Base-by-base conservation (phyloP, 495 filamentous ascomycete genomes). In the Thermothielavioides terrestris region DNA sequence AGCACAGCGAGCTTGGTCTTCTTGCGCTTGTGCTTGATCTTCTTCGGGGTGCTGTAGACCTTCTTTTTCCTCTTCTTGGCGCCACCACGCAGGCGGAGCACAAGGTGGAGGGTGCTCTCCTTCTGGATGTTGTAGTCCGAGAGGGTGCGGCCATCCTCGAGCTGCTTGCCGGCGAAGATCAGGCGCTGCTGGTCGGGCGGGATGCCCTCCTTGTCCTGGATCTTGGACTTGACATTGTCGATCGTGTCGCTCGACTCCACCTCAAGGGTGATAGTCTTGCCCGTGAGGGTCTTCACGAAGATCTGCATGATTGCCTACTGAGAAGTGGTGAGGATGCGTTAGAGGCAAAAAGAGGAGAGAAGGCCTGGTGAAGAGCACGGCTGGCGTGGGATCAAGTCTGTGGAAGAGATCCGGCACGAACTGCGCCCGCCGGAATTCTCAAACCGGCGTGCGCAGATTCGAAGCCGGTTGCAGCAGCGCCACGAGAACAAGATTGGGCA, bases 111-210 rank as follows among this genome's bases (percentile, higher is more conserved):
- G 67, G 92, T 99, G 57, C 86, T 91, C 82, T 99, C 92, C 83
- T 99, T 99, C 84, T 99, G 92, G 79, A 99, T 99, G 82, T 97
- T 97, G 88, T 99, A 99, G 75, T 99, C 92, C 65, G 88, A 94
- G 61, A 99, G 88, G 60, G 92, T 97, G 62, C 94, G 94, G 69
- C 92, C 92, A 62, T 99, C 92, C 77, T 99, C 94, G 64, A 99
- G 89, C 79, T 99, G 92, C 86, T 99, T 99, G 70, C 92, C 92
- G 63, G 92, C 92, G 77, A 97, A 99, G 84, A 99, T 99, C 74
- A 99, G 76, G 66, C 92, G 94, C 79, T 99, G 94, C 73, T 99
- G 94, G 77, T 97, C 92, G n/a, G 92, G 94, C 62, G 94, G 92
- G 61, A 99, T 99, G 63, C 92, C 94, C 77, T 97, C 92, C 86